Conservation (phyloP, 2,329 filamentous ascomycete species). For the Penicillium verrucosum region DNA sequence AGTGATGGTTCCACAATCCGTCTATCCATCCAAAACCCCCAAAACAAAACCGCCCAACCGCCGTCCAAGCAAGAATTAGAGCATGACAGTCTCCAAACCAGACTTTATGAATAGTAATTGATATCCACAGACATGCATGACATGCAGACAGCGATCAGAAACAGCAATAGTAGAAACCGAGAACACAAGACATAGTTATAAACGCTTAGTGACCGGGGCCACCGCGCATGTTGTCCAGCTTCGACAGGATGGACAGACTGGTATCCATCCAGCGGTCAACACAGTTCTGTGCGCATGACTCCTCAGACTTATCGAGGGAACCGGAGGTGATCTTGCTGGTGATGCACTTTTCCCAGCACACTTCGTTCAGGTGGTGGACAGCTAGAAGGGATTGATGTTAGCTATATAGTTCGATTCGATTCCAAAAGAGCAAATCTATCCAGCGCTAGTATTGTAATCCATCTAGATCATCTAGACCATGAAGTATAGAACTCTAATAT, state of each 20-base stretch:
- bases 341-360: constrained; percentile 95
- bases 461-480: background rate
- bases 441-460: background rate
- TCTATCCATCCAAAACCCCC: constrained; percentile 6
- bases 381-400: constrained; percentile 40
- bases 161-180: background rate
- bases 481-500: background rate
- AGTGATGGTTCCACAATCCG: constrained; percentile 10
- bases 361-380: constrained; percentile 66
- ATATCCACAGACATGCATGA: background rate
- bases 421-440: background rate
- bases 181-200: background rate
- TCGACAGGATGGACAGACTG: constrained; percentile 78
- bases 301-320: constrained; percentile 72
- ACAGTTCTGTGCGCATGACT: constrained; percentile 84
- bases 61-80: background rate
- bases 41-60: background rate
- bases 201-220: constrained; percentile 24
- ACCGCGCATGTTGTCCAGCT: constrained; percentile 65
- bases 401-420: background rate
- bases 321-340: constrained; percentile 67
- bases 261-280: constrained; percentile 92
- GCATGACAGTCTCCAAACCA: background rate
- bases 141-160: background rate
- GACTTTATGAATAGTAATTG: background rate